A percentile compares a stretch with the other conserved stretches of the same genome.
phyloP scores from a whole-genome alignment of 1,139 yeast genomes.

The Spencermartinsiella ligniputridi region DNA sequence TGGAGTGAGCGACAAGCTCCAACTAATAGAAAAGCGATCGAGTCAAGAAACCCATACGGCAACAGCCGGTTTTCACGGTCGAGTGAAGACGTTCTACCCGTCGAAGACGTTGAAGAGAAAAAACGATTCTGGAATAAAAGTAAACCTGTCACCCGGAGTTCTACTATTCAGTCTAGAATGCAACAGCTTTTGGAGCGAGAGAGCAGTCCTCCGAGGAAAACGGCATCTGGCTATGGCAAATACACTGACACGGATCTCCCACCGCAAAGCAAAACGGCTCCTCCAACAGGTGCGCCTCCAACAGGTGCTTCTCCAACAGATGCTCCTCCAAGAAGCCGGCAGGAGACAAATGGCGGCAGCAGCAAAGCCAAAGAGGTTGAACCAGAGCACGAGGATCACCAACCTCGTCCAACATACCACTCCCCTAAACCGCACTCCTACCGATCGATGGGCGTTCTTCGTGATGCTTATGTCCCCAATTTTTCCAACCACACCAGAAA shows the following conservation, averaged over 20 bases:
- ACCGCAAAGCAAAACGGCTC: not conserved
- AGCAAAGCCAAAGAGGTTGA: no score
- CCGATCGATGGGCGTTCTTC: not conserved
- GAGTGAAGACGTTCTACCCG: constrained; percentile 7
- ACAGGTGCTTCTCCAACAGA: no score
- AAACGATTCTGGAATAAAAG: not conserved
- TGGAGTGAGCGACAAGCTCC: not conserved
- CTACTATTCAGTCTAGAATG: not conserved
- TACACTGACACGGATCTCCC: constrained; percentile 45
- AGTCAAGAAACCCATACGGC: not conserved
- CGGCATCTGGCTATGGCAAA: constrained; percentile 75
- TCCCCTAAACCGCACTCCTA: not conserved
- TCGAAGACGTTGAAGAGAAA: constrained; percentile 9
- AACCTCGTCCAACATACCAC: no score
- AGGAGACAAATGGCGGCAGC: no score
- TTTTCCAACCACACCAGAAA: constrained; percentile 19
- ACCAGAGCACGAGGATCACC: no score
- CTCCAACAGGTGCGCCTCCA: no score
- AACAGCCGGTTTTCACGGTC: constrained; percentile 1
- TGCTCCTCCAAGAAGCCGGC: no score
- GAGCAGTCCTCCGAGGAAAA: constrained; percentile 41
- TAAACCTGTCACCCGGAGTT: not conserved
- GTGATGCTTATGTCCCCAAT: not conserved
- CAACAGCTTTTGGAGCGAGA: not conserved
- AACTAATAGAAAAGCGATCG: not conserved